Evolutionary conservation across 441 rosid genomes (phyloP), one percentile per base, ranked within the genome.

Genomic region (Populus hybrid): DNA sequence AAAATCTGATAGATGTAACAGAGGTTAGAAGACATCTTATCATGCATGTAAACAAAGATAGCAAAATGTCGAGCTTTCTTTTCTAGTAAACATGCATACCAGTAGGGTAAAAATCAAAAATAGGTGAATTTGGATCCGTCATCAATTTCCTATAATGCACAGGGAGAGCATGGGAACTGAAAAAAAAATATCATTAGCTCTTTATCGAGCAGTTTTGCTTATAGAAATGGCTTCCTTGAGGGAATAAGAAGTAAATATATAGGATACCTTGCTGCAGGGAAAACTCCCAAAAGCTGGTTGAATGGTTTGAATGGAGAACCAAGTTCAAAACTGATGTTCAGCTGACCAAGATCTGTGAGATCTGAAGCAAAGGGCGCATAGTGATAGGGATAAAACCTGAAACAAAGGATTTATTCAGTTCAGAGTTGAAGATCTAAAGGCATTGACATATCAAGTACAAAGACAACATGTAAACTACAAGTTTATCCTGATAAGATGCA

Each of bases 331-430:
- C 71, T 83, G 64, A 92, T 91, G 71, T 93, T 74, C 87, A 94
- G 81, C 84, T 88, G 81, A 75, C 80, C 93, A 68, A 96, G 97
- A 79, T 82, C 86, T 85, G 85, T 96, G 74, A 96, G 89, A 89
- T 96, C 99, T 81, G 98, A 94, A 77, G 99, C 99, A 87, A 96
- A 96, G 76, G 99, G 99, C 21, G 99, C 99, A 85, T 94, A 94
- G 80, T 95, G 97, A 78, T 94, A 95, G 6, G 98, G 99, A 84
- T 91, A 95, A 85, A 90, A 96, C 99, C 99, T 96, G 91, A 77
- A 85, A 83, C 24, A 53, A 77, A 73, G 72, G 73, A 83, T 9
- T 12, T 20, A 18, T 38, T 3, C 12, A 23, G 10, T 23, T 7
- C 23, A 6, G 34, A 76, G 69, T 14, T 18, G 32, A 61, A 38